These are phyloP conservation scores for Coemansia sp. DNA, from an alignment of 192 early-diverging fungal genomes.

Conservation along the genomic window DNA sequence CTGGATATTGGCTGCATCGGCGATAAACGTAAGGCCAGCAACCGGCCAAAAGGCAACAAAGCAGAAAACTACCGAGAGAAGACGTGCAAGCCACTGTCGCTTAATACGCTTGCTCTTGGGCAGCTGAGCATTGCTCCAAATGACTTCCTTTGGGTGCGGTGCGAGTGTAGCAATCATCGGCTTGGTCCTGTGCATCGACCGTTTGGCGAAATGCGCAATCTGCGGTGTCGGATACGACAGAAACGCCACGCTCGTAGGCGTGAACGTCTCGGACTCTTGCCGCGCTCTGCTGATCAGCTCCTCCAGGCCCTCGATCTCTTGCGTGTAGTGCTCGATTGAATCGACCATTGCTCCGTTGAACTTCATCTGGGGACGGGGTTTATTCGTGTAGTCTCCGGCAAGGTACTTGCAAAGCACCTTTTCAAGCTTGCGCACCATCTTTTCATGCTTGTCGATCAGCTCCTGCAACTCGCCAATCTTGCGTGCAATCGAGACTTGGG, in stretches of 20 bases:
- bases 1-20: conserved; percentile 60
- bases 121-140: conserved; percentile 71
- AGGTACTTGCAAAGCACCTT: conserved; percentile 61
- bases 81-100: conserved; percentile 35
- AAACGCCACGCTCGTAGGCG: conserved; percentile 68
- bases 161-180: conserved; percentile 48
- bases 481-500: conserved; percentile 66
- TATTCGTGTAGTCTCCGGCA: conserved; percentile 21
- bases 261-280: conserved; percentile 49
- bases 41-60: conserved; percentile 72
- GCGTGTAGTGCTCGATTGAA: conserved; percentile 70
- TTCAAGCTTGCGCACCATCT: conserved; percentile 65
- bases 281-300: conserved; percentile 58
- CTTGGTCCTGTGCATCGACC: conserved; percentile 23
- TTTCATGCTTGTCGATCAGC: conserved; percentile 64
- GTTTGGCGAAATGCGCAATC: conserved; percentile 48
- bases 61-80: conserved; percentile 59
- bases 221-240: conserved; percentile 64
- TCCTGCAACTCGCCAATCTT: conserved; percentile 66
- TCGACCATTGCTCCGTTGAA: conserved; percentile 58
- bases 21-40: conserved; percentile 59
- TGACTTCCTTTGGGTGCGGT: conserved; percentile 73
- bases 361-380: conserved; percentile 49
- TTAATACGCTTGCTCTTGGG: conserved; percentile 53
- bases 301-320: conserved; percentile 60